A percentile compares a stretch with the other conserved stretches of the same genome.
Conservation (phyloP, 805 yeast genomes). For the Candida piceae region DNA sequence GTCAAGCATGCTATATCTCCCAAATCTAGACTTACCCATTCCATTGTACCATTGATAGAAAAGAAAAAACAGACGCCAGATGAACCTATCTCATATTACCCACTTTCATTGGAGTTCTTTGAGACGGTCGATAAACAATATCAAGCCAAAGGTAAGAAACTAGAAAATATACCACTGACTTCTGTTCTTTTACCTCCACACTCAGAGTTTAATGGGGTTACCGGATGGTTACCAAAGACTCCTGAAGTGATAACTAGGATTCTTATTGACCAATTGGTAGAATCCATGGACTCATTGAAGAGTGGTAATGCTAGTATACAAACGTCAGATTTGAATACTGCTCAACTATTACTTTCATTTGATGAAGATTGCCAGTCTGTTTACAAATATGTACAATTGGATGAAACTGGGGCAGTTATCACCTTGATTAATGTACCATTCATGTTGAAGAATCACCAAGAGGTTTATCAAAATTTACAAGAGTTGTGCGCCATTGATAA, state of each 20-base stretch:
- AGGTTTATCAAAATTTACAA: background rate
- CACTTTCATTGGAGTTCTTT: background rate
- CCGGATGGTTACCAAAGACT: constrained; percentile 11
- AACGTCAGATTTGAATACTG: background rate
- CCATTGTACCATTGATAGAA: constrained; percentile 12
- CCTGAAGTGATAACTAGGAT: constrained; percentile 4
- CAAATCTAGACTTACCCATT: constrained; percentile 3
- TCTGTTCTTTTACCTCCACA: background rate
- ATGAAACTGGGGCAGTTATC: background rate
- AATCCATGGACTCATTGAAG: background rate
- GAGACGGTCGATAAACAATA: background rate
- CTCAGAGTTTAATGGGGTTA: background rate
- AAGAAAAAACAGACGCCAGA: constrained; percentile 1
- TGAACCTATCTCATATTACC: background rate
- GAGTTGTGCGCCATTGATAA: background rate
- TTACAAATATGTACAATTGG: constrained; percentile 2
- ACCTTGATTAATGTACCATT: background rate
- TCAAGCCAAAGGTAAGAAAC: background rate
- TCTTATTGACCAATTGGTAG: constrained; percentile 4
- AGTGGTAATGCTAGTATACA: background rate
- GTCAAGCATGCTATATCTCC: constrained; percentile 9
- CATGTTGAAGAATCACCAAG: background rate
- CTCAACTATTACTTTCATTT: background rate
- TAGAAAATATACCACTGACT: background rate
- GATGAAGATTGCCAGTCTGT: constrained; percentile 1